These are phyloP conservation scores for Fusarium sp. DNA, from an alignment of 2,329 filamentous ascomycete species.

Conservation along the genomic window DNA sequence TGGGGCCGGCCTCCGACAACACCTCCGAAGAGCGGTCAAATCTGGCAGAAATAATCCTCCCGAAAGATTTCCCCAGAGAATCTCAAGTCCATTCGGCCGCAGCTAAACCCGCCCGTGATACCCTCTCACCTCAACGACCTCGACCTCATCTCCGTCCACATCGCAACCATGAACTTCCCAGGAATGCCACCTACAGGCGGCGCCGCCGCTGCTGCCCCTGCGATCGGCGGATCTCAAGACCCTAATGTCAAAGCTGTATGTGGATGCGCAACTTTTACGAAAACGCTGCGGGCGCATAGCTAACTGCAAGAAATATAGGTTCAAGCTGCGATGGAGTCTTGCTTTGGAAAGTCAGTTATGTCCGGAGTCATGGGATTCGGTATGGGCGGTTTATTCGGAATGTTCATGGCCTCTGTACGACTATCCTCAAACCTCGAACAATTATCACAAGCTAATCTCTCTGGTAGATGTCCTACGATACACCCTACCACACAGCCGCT, in stretches of 20 bases:
- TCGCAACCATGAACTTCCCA: conserved; percentile 54
- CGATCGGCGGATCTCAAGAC: conserved; percentile 56
- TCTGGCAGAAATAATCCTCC: conserved; percentile 54
- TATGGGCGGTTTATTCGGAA: conserved; percentile 90
- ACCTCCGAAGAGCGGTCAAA: conserved; percentile 49
- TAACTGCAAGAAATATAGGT: conserved; percentile 65
- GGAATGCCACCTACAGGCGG: conserved; percentile 44
- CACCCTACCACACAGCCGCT: conserved; percentile 73
- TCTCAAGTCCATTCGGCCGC: conserved; percentile 23
- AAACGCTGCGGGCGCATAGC: background rate
- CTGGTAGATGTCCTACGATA: conserved; percentile 95
- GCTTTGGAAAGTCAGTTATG: conserved; percentile 87
- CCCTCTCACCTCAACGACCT: conserved; percentile 18
- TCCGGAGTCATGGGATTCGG: conserved; percentile 94
- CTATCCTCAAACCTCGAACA: background rate
- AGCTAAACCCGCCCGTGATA: conserved; percentile 30
- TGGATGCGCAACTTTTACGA: conserved; percentile 10
- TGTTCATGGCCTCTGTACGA: conserved; percentile 97
- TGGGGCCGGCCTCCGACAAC: conserved; percentile 37
- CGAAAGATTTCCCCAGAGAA: conserved; percentile 38
- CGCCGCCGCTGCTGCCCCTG: conserved; percentile 37
- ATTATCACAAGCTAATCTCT: conserved; percentile 27
- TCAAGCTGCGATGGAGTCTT: conserved; percentile 89
- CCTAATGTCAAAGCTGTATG: conserved; percentile 63
- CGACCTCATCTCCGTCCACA: background rate